Percentiles rank a stretch among this genome's conserved stretches.
phyloP scores from a whole-genome alignment of 768 basidiomycete species.

The Kwoniella sp. region DNA sequence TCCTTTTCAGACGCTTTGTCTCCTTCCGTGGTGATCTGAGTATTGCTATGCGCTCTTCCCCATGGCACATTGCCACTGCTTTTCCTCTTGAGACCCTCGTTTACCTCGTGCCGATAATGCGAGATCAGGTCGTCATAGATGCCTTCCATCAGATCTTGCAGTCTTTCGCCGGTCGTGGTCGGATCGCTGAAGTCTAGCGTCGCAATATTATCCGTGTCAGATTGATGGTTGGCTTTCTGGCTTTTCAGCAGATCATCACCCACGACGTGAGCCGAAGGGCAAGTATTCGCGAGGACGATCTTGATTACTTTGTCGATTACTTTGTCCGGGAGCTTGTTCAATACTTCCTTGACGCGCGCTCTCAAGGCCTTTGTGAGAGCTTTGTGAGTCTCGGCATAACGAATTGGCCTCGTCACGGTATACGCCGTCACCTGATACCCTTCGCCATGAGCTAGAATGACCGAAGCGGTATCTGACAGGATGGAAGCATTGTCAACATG shows the following conservation, averaged over 20 bases:
- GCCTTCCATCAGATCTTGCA: conserved; percentile 72
- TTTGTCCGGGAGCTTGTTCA: conserved; percentile 49
- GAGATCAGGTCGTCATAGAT: conserved; percentile 67
- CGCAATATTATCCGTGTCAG: conserved; percentile 13
- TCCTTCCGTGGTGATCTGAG: conserved; percentile 18
- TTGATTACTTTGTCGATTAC: conserved; percentile 45
- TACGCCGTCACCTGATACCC: conserved; percentile 51
- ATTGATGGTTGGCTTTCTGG: conserved; percentile 29
- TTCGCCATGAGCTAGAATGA: conserved; percentile 29
- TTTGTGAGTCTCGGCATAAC: conserved; percentile 50
- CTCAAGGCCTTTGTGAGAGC: conserved; percentile 48
- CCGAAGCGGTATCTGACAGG: conserved; percentile 25
- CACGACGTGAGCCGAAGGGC: conserved; percentile 5
- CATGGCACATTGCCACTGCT: conserved; percentile 35
- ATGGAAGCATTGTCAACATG: conserved; percentile 33
- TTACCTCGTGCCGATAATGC: conserved; percentile 48
- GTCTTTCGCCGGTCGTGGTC: conserved; percentile 58
- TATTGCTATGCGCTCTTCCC: conserved; percentile 31
- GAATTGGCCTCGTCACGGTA: conserved; percentile 50
- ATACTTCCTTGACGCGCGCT: conserved; percentile 39
- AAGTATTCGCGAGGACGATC: conserved; percentile 33
- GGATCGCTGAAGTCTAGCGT: conserved; percentile 51
- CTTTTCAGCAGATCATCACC: conserved; percentile 46
- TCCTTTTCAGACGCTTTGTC: conserved; percentile 56
- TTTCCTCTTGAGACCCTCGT: conserved; percentile 34